phyloP scores from a whole-genome alignment of 257 asterid species.

The Solanum corneliomulleri region DNA sequence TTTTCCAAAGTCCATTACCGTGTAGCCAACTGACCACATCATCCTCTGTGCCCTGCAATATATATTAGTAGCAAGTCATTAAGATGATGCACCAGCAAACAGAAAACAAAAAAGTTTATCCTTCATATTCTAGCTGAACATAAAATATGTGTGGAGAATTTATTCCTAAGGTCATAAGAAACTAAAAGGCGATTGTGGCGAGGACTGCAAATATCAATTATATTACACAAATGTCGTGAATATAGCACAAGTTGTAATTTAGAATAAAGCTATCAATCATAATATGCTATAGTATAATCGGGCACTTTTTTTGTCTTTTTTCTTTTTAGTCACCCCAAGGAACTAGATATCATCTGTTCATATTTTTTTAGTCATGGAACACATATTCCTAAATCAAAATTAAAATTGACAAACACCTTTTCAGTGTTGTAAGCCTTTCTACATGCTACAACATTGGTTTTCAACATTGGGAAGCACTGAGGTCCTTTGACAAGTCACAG shows the following conservation, averaged over 20 bases:
- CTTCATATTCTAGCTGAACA: neutral
- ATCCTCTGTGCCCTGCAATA: slow-evolving; percentile 84
- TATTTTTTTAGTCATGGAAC: neutral
- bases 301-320: neutral
- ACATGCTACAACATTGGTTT: neutral
- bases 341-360: neutral
- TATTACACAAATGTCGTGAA: neutral
- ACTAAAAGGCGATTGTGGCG: neutral
- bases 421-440: neutral
- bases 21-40: slow-evolving; percentile 93
- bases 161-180: neutral
- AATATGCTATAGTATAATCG: neutral
- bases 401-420: neutral
- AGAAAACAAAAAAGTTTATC: no score
- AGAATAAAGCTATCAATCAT: neutral
- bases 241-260: neutral
- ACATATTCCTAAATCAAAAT: neutral
- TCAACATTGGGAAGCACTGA: neutral
- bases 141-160: neutral
- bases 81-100: neutral
- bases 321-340: neutral
- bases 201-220: neutral
- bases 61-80: neutral
- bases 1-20: slow-evolving; percentile 75
- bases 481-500: neutral